Evolutionary conservation across 768 basidiomycete species (phyloP), one percentile per base, ranked within the genome.

Genomic region (Hortiboletus flavorubellus): DNA sequence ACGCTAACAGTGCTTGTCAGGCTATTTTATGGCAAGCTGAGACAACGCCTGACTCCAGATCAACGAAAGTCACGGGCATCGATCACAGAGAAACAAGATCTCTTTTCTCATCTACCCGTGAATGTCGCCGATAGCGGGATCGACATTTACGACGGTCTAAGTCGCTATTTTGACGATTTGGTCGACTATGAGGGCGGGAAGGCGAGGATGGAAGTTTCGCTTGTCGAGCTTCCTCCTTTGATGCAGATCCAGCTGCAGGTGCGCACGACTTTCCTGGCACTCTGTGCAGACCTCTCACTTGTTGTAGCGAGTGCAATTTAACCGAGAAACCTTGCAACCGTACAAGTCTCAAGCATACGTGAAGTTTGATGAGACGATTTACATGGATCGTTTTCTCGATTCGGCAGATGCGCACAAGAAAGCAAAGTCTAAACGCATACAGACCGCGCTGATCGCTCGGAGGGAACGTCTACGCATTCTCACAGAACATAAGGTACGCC

Each of bases 261-360:
- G 49, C 12, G 57, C 80, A 62, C 50, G 47, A 11, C 10, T 35
- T 33, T 16, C n/a, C 33, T 23, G 11, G 35, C 10, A 18, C 11
- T 23, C 41, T 47, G 11, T 18, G 29, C 45, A 45, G 46, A n/a
- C 16, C 54, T 49, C 56, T 49, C 40, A 61, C 49, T 58, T 45
- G 46, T 48, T 23, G 18, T 61, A 95, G 93, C 78, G 94, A 54
- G 94, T 93, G 5, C 93, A 96, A 79, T 98, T 93, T 75, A 93
- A 98, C 67, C 83, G 93, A 9, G 88, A 92, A 61, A 93, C 89
- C 1, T 79, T 92, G 52, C 90, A 94, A 60, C 87, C 93, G 15
- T 93, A 91, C 77, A 99, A 99, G 71, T 93, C 91, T 6, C 96
- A 99, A 66, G 93, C 93, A 4, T 96, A 93, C 69, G 87, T 99